A percentile compares a stretch with the other conserved stretches of the same genome.
phyloP scores from a whole-genome alignment of 176 grass and related monocot species.

The Ananas comosus region DNA sequence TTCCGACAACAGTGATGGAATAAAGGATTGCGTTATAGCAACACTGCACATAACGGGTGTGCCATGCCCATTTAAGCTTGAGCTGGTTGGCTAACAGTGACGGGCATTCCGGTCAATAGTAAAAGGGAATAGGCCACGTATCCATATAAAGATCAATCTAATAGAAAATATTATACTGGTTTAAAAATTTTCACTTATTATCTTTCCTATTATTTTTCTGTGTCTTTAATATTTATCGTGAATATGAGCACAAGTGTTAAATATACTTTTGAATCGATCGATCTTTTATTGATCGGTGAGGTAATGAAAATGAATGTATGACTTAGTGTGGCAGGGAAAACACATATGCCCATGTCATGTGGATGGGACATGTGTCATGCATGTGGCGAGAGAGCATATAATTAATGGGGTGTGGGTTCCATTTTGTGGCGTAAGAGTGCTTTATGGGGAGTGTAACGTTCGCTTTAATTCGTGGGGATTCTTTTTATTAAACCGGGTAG shows the following conservation, averaged over 20 bases:
- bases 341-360: neutral
- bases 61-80: conserved; percentile 42
- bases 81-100: conserved; percentile 73
- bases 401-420: neutral
- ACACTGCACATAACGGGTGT: conserved; percentile 38
- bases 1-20: conserved; percentile 20
- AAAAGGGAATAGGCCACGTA: too few relatives aligned
- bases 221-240: too few relatives aligned
- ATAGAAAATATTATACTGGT: too few relatives aligned
- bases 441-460: neutral
- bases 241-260: too few relatives aligned
- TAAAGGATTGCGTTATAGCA: conserved; percentile 25
- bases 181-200: too few relatives aligned
- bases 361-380: neutral
- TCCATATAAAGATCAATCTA: too few relatives aligned
- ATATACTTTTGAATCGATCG: too few relatives aligned
- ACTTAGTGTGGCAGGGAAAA: neutral
- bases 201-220: too few relatives aligned
- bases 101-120: conserved; percentile 33
- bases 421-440: neutral
- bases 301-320: neutral
- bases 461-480: too few relatives aligned
- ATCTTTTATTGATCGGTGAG: neutral
- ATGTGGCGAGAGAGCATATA: neutral
- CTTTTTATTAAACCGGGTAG: neutral